These are phyloP conservation scores for Cercospora zeina DNA, from an alignment of 2,329 filamentous ascomycete genomes.

Conservation along the genomic window DNA sequence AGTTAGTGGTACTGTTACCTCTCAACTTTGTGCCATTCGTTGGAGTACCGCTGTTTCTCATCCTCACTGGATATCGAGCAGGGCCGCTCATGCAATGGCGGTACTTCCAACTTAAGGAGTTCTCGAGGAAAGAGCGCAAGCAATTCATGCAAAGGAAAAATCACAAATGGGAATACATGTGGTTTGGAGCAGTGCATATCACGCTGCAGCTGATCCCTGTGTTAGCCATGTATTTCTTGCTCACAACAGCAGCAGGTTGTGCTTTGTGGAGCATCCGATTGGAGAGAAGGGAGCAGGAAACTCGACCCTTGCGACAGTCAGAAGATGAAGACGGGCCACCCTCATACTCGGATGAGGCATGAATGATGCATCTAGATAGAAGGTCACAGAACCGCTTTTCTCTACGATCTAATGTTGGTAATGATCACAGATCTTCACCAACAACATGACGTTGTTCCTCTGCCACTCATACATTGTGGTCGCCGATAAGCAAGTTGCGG, in stretches of 20 bases:
- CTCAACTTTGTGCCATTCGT: slow-evolving; percentile 84
- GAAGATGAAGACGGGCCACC: slow-evolving; percentile 32
- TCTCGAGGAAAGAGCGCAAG: slow-evolving; percentile 72
- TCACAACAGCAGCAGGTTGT: slow-evolving; percentile 81
- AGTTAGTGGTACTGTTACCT: slow-evolving; percentile 67
- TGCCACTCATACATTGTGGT: background rate
- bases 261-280: slow-evolving; percentile 83
- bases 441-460: background rate
- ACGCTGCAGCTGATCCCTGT: slow-evolving; percentile 83
- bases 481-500: background rate
- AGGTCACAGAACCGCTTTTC: background rate
- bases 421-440: background rate
- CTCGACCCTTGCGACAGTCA: slow-evolving; percentile 8
- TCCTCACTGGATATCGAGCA: slow-evolving; percentile 82
- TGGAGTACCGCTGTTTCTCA: slow-evolving; percentile 80
- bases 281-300: slow-evolving; percentile 56
- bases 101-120: slow-evolving; percentile 78
- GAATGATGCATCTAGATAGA: slow-evolving; percentile 9
- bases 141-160: slow-evolving; percentile 62
- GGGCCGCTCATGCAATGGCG: slow-evolving; percentile 89
- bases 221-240: slow-evolving; percentile 88
- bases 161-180: slow-evolving; percentile 79
- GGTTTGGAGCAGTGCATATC: slow-evolving; percentile 87
- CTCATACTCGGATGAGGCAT: slow-evolving; percentile 39
- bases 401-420: background rate